phyloP scores from a whole-genome alignment of 352 stramenopile species.

The Phytophthora kernoviae region DNA sequence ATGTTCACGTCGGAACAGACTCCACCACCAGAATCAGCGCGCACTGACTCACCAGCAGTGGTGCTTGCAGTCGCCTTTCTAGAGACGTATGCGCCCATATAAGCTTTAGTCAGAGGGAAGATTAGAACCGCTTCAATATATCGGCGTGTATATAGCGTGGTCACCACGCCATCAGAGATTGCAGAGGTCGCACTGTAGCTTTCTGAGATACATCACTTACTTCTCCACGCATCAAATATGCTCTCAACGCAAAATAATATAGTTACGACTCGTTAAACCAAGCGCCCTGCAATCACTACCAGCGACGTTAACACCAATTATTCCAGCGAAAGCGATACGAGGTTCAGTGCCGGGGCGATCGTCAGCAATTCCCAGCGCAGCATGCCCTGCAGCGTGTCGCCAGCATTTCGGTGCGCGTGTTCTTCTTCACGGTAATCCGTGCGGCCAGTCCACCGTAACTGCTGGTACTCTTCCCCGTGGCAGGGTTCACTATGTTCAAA shows the following conservation, averaged over 20 bases:
- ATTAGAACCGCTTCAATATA: too few species aligned
- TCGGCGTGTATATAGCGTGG: constrained; percentile 13
- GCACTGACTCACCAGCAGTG: constrained; percentile 12
- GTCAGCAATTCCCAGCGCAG: constrained; percentile 49
- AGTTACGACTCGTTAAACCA: constrained; percentile 20
- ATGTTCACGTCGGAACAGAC: neutral
- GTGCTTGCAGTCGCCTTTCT: constrained; percentile 4
- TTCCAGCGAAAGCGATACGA: constrained; percentile 35
- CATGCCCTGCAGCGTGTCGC: constrained; percentile 44
- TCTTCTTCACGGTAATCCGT: constrained; percentile 51
- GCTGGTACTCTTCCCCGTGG: constrained; percentile 38
- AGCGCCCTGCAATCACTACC: neutral
- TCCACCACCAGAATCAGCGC: neutral
- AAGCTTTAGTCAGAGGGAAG: too few species aligned
- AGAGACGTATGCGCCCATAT: neutral
- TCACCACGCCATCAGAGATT: too few species aligned
- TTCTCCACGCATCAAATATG: constrained; percentile 21
- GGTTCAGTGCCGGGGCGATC: constrained; percentile 41
- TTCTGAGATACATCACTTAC: constrained; percentile 4
- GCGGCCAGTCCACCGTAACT: constrained; percentile 50
- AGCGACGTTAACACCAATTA: constrained; percentile 10
- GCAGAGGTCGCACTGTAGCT: too few species aligned
- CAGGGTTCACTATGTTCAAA: constrained; percentile 36
- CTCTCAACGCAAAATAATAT: constrained; percentile 27
- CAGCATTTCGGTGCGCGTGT: constrained; percentile 47